phyloP scores from a whole-genome alignment of 116 monocot genomes.

The Posidonia oceanica region DNA sequence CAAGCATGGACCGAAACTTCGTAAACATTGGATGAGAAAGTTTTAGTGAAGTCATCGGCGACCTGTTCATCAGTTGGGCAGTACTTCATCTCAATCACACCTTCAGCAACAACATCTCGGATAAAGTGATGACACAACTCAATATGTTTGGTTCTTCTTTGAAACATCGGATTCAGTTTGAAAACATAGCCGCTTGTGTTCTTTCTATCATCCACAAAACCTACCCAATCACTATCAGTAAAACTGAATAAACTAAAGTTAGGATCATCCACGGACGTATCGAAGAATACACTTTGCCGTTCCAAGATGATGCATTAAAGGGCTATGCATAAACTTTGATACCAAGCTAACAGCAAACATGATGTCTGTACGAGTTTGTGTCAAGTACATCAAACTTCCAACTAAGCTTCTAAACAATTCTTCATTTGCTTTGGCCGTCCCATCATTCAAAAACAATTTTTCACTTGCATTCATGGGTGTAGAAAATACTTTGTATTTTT shows the following conservation, averaged over 20 bases:
- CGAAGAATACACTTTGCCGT: conserved; percentile 2
- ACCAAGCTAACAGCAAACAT: too few species aligned
- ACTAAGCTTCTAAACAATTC: conserved; percentile 8
- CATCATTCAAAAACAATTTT: conserved; percentile 10
- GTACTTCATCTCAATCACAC: conserved; percentile 10
- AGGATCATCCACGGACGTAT: conserved; percentile 3
- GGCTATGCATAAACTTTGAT: conserved; percentile 14
- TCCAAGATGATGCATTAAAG: conserved; percentile 11
- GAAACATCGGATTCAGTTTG: conserved; percentile 2
- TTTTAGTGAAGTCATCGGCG: conserved; percentile 6
- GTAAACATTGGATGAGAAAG: background rate
- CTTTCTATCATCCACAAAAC: conserved; percentile 9
- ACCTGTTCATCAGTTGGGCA: conserved; percentile 6
- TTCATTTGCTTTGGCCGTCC: conserved; percentile 3
- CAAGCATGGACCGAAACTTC: too few species aligned
- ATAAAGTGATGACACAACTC: conserved; percentile 9
- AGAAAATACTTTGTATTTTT: too few species aligned
- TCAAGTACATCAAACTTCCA: conserved; percentile 5
- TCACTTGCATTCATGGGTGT: too few species aligned
- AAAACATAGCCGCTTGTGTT: conserved; percentile 2
- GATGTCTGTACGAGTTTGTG: too few species aligned
- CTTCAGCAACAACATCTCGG: background rate
- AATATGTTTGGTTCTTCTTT: conserved; percentile 11
- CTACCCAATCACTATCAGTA: background rate
- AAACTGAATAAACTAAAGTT: background rate